Base-by-base conservation (phyloP, 2,329 filamentous ascomycete species). In the Huntiella savannae region DNA sequence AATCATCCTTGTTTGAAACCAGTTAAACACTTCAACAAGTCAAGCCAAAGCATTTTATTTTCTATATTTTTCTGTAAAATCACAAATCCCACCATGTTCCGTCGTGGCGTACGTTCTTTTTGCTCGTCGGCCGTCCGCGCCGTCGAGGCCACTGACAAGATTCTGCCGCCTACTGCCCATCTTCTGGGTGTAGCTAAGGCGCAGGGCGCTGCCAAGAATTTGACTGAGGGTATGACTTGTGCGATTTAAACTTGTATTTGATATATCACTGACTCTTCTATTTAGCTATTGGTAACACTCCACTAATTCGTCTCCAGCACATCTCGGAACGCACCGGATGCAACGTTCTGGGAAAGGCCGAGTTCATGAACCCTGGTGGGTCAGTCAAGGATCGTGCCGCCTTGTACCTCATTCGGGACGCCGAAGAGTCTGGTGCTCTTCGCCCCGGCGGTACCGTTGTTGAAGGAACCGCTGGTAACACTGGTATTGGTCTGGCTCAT, bases 281-380 rank as follows among this genome's bases (percentile, higher is more conserved):
- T 5, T 32, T 53, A 94, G 91, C 91, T 47, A 96, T 98, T 65
- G 91, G 91, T 53, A 96, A 96, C 63, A 98, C 91, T 0, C 88
- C 91, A 1, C 74, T 98, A 46, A 93, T 98, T 61, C 79, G 82
- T 42, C 70, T 98, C 43, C 88, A 93, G 63, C 75, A 70, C 51
- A 77, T 96, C 54, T 96, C 88, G 36, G 77, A 84, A 50, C 73
- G 92, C 58, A 96, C 91, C 0, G 86, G 87, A 53, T 96, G 91
- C 71, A 82, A 93, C 55, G 70, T 98, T 49, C 77, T 96, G 36
- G 91, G 88, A 57, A 98, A 98, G 63, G 87, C 91, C 56, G 91
- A 98, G 62, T 98, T 98, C 67, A 91, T 93, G 70, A 98, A 98
- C 69, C 91, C 91, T 1, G 91, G 91, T 54, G 91, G 91, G 50